Evolutionary conservation across 148 eudicot species (phyloP).

Genomic region (Polygonum maritimum): DNA sequence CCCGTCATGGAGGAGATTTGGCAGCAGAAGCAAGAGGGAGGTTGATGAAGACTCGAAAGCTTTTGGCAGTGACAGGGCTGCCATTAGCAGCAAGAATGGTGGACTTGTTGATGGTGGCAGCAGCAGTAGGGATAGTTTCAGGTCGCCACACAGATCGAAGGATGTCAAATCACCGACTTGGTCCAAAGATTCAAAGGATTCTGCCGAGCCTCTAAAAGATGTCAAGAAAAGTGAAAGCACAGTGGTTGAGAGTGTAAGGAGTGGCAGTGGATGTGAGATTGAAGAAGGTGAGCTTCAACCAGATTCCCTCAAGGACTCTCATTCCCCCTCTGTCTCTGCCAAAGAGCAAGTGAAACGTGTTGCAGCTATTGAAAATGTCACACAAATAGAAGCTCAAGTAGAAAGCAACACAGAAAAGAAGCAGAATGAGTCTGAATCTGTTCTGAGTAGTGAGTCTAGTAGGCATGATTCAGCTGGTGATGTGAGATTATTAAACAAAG

Average conservation of each 20-base stretch:
- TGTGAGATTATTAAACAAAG: conserved; percentile 17
- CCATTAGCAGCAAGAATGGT: conserved; percentile 33
- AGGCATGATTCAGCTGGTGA: conserved; percentile 9
- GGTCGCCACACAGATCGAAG: conserved; percentile 46
- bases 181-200: conserved; percentile 70
- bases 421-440: conserved; percentile 12
- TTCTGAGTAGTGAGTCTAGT: conserved; percentile 13
- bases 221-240: conserved; percentile 46
- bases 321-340: conserved; percentile 12
- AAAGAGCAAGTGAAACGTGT: conserved; percentile 11
- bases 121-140: conserved; percentile 31
- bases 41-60: conserved; percentile 52
- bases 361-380: conserved; percentile 16
- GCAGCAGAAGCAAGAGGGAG: conserved; percentile 50
- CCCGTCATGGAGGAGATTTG: conserved; percentile 80
- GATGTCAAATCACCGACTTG: conserved; percentile 67
- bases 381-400: neutral
- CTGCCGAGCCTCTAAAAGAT: conserved; percentile 58
- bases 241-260: conserved; percentile 39
- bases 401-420: conserved; percentile 10
- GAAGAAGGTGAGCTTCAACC: conserved; percentile 98
- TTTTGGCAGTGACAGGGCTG: conserved; percentile 38
- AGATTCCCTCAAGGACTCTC: conserved; percentile 38
- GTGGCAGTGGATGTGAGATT: conserved; percentile 52
- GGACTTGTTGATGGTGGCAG: conserved; percentile 40